Conservation (phyloP, 345 rosid genomes). For the Xanthoceras sorbifolium region DNA sequence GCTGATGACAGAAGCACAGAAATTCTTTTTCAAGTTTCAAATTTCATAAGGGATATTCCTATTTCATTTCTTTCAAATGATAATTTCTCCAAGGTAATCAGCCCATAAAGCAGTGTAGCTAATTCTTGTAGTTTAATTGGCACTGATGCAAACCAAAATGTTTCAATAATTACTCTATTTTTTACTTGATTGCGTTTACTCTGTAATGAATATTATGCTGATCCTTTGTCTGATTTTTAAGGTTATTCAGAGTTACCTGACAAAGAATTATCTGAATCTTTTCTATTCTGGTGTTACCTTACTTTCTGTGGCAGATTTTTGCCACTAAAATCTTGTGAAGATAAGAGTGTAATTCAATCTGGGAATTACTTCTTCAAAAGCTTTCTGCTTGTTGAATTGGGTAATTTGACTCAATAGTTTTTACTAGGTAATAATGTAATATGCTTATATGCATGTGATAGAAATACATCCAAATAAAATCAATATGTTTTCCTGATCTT, state of each 20-base stretch:
- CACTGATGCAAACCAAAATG: not conserved
- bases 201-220: not conserved
- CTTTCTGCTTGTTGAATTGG: not conserved
- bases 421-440: not conserved
- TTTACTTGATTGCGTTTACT: not conserved
- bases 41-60: constrained; percentile 53
- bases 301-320: not conserved
- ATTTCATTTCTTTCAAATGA: constrained; percentile 74
- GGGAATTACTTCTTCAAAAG: not conserved
- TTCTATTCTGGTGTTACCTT: not conserved
- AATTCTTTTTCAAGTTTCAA: constrained; percentile 65
- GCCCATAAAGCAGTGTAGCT: constrained; percentile 2
- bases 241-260: not conserved
- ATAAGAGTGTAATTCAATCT: not conserved
- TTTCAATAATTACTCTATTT: constrained; percentile 2
- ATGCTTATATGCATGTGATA: constrained; percentile 1
- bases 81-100: constrained; percentile 69
- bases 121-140: not conserved
- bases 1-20: constrained; percentile 32
- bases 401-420: not conserved
- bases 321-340: not conserved
- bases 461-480: not conserved
- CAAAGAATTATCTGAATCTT: not conserved
- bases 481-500: not conserved
- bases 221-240: not conserved